A percentile compares a stretch with the other conserved stretches of the same genome.
These are phyloP conservation scores for Phytophthora quininea DNA, from an alignment of 352 stramenopile genomes.

Conservation along the genomic window DNA sequence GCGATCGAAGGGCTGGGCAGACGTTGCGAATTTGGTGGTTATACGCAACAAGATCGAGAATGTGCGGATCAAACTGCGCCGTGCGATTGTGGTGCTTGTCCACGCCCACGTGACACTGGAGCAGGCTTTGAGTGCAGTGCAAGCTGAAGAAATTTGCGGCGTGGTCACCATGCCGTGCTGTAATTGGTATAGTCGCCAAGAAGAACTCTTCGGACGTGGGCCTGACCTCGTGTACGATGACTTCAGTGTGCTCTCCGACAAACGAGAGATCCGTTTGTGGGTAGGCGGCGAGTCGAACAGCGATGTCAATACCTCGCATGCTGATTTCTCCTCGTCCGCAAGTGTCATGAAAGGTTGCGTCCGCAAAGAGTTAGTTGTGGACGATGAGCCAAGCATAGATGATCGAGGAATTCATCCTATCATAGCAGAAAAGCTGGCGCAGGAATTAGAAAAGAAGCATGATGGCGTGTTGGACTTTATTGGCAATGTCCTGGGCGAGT, in stretches of 20 bases:
- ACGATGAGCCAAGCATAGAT: background rate
- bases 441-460: slow-evolving; percentile 9
- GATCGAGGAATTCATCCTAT: background rate
- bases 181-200: slow-evolving; percentile 84
- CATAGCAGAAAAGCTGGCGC: slow-evolving; percentile 1
- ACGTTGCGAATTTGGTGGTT: slow-evolving; percentile 71
- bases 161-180: slow-evolving; percentile 82
- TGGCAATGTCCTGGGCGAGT: slow-evolving; percentile 23
- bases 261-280: slow-evolving; percentile 72
- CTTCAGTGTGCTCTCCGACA: slow-evolving; percentile 80
- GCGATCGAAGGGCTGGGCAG: slow-evolving; percentile 52
- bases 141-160: slow-evolving; percentile 62
- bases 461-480: slow-evolving; percentile 36
- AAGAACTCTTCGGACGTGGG: slow-evolving; percentile 51
- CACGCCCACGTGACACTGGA: slow-evolving; percentile 81
- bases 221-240: slow-evolving; percentile 84
- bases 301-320: slow-evolving; percentile 21
- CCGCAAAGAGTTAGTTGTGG: slow-evolving; percentile 26
- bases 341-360: slow-evolving; percentile 65
- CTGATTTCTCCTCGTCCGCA: slow-evolving; percentile 22
- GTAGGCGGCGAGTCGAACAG: slow-evolving; percentile 13
- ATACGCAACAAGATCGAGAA: slow-evolving; percentile 88
- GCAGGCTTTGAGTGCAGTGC: slow-evolving; percentile 68
- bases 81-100: slow-evolving; percentile 76
- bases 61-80: slow-evolving; percentile 62